Percentiles rank a stretch among this genome's conserved stretches.
Conservation (phyloP, 2,329 filamentous ascomycete species). For the Penicillium sp. region DNA sequence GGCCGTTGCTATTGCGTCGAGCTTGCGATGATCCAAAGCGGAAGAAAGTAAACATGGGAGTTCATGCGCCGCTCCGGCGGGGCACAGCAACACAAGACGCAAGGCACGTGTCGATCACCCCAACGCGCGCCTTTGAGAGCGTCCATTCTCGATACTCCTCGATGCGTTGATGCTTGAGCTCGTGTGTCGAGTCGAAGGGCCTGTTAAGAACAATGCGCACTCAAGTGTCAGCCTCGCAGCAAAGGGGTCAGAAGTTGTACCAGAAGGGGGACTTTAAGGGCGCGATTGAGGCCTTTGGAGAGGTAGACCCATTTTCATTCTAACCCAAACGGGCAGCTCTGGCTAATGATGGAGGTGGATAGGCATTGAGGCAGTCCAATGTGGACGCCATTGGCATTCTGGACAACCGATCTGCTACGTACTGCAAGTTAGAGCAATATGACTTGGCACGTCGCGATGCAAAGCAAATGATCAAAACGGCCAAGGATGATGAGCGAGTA, state of each 20-base stretch:
- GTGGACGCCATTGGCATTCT: conserved; percentile 45
- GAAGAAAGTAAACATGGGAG: conserved; percentile 47
- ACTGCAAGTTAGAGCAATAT: conserved; percentile 55
- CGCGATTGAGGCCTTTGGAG: conserved; percentile 45
- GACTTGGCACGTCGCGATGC: conserved; percentile 58
- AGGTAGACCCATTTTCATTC: conserved; percentile 32
- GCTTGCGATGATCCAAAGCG: conserved; percentile 36
- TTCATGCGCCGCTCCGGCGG: conserved; percentile 17
- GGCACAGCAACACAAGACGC: conserved; percentile 23
- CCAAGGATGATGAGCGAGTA: conserved; percentile 55
- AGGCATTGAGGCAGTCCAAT: conserved; percentile 42
- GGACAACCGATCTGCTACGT: conserved; percentile 58
- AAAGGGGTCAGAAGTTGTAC: conserved; percentile 47
- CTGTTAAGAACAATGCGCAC: conserved; percentile 12
- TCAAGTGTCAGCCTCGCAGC: conserved; percentile 33
- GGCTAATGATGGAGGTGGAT: conserved; percentile 7
- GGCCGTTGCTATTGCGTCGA: conserved; percentile 18
- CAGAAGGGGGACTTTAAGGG: conserved; percentile 45
- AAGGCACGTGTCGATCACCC: conserved; percentile 13
- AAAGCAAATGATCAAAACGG: conserved; percentile 56
- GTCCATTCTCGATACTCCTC: background rate
- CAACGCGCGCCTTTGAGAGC: conserved; percentile 11
- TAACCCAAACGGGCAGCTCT: conserved; percentile 12
- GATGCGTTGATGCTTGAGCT: background rate
- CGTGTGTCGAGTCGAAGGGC: background rate